Percentiles rank a stretch among this genome's conserved stretches.
Conservation (phyloP, 192 early-diverging fungal genomes). For the Entrophospora sp. region DNA sequence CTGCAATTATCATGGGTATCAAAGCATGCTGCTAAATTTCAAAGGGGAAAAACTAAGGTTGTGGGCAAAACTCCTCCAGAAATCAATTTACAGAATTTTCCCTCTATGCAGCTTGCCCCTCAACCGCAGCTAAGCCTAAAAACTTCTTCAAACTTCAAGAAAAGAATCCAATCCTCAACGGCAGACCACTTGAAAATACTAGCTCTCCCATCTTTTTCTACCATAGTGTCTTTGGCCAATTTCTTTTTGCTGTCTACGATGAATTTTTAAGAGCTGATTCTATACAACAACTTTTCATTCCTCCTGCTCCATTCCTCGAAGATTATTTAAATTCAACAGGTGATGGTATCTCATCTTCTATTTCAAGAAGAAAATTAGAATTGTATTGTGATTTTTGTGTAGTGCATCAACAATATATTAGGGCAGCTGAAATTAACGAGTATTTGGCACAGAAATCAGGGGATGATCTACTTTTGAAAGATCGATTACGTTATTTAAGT, state of each 20-base stretch:
- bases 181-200: neutral
- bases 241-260: constrained; percentile 16
- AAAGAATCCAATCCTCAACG: neutral
- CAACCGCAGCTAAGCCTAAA: neutral
- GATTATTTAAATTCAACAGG: constrained; percentile 1
- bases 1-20: too few relatives aligned
- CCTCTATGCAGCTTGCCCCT: too few relatives aligned
- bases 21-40: too few relatives aligned
- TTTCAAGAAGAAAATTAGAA: constrained; percentile 6
- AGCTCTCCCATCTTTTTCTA: neutral
- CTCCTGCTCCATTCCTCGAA: constrained; percentile 13
- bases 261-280: constrained; percentile 9
- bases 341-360: neutral
- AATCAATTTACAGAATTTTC: too few relatives aligned
- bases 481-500: constrained; percentile 3
- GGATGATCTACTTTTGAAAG: neutral
- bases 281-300: constrained; percentile 7
- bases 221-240: neutral
- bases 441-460: constrained; percentile 5
- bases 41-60: too few relatives aligned
- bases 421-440: constrained; percentile 11
- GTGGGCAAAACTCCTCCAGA: too few relatives aligned
- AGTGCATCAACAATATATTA: neutral
- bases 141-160: neutral
- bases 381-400: constrained; percentile 19